Evolutionary conservation across 2,329 filamentous ascomycete genomes (phyloP), one percentile per base, ranked within the genome.

Genomic region (Colletotrichum magnum): DNA sequence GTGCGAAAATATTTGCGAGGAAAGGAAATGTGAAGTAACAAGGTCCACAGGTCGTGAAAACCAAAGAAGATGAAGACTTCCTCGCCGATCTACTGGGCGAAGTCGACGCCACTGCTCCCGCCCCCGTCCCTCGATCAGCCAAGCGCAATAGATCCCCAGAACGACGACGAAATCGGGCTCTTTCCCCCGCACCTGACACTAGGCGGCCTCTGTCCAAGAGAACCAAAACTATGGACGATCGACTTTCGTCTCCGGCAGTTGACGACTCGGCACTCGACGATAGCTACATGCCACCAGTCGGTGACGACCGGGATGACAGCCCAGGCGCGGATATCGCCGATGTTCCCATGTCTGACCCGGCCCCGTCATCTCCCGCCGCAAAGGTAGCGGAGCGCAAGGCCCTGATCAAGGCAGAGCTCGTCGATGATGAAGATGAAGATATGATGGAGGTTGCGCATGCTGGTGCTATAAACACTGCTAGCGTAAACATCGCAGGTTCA

Each of bases 11-110:
- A 4, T 39, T 21, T n/a, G 13, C 18, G 9, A 48, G 6, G 9
- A 26, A 9, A 53, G 24, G 36, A 41, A 15, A 3, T 5, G 36
- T 28, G 12, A 24, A n/a, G 41, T 70, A 39, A 70, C 50, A 50
- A 15, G 6, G 3, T 6, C 5, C 2, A 32, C 68, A 94, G 93
- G 88, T 89, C 51, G 84, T 90, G 70, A 93, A 92, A 75, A 97
- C 94, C 5, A 92, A 95, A 74, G 95, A 94, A 73, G 95, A 98
- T 75, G 92, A 94, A 66, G 92, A 93, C 65, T 99, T 98, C 81
- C 89, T 99, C 81, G 89, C 90, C 18, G 90, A 92, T 75, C 87
- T 99, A 2, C 88, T 99, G 1, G 94, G 90, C 69, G 94, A 98
- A 80, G 93, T 99, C 64, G 94, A 98, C 77, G 89, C 89, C 58